phyloP scores from a whole-genome alignment of 164 flowering plant genomes.

The Echeveria elegans region DNA sequence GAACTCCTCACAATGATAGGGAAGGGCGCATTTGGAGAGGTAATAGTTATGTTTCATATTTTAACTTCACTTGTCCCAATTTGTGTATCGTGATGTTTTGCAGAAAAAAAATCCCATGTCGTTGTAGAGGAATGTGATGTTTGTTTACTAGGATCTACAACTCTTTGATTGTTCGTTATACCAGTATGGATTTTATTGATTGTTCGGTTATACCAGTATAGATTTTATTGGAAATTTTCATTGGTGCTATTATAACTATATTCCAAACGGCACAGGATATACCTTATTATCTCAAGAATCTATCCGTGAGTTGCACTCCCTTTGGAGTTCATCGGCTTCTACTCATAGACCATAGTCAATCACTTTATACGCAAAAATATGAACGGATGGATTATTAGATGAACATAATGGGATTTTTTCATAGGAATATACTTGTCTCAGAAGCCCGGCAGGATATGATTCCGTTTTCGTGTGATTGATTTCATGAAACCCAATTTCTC shows the following conservation, averaged over 20 bases:
- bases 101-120: not conserved
- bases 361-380: not conserved
- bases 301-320: too few relatives aligned
- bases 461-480: not conserved
- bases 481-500: not conserved
- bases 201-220: too few relatives aligned
- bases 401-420: not conserved
- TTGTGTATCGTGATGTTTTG: not conserved
- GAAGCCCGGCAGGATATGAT: too few relatives aligned
- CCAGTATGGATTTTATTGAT: too few relatives aligned
- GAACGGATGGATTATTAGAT: not conserved
- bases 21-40: slow-evolving; percentile 86
- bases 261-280: not conserved
- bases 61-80: not conserved
- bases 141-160: not conserved
- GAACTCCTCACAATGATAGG: slow-evolving; percentile 72
- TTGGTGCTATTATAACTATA: too few relatives aligned
- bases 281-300: too few relatives aligned
- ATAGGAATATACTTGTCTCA: too few relatives aligned
- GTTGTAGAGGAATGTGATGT: not conserved
- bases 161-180: not conserved
- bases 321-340: not conserved
- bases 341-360: not conserved
- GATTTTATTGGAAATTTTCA: too few relatives aligned
- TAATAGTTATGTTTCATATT: slow-evolving; percentile 10